These are phyloP conservation scores for Apiospora pterosperma DNA, from an alignment of 2,329 filamentous ascomycete genomes.

Conservation along the genomic window DNA sequence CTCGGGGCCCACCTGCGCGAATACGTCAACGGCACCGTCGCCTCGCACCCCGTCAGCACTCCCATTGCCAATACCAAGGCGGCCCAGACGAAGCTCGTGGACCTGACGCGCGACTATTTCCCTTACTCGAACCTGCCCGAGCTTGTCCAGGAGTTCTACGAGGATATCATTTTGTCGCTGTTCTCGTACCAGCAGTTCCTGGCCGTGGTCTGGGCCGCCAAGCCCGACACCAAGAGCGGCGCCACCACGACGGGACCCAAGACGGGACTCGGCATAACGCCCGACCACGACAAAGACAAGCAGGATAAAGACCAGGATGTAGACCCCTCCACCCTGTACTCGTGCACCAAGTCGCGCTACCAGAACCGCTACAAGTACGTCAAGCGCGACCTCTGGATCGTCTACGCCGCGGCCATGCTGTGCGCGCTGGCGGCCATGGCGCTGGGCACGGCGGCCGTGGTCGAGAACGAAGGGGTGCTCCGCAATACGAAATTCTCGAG, in stretches of 20 bases:
- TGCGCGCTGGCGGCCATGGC: conserved; percentile 25
- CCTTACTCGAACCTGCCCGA: conserved; percentile 23
- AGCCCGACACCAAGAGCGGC: conserved; percentile 22
- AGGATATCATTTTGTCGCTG: conserved; percentile 34
- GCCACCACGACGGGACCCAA: conserved; percentile 12
- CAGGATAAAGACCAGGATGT: not conserved
- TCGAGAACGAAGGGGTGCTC: conserved; percentile 31
- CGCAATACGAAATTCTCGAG: conserved; percentile 36
- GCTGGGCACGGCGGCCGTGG: conserved; percentile 31
- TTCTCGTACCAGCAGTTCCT: conserved; percentile 33
- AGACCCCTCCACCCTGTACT: conserved; percentile 18
- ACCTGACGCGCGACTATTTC: conserved; percentile 30
- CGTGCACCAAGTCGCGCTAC: conserved; percentile 27
- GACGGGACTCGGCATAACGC: not conserved
- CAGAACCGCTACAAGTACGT: conserved; percentile 32
- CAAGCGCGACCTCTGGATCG: conserved; percentile 31
- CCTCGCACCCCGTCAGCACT: conserved; percentile 19
- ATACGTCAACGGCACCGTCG: conserved; percentile 30
- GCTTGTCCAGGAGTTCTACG: conserved; percentile 29
- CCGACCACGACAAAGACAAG: not conserved
- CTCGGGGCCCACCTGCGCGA: conserved; percentile 29
- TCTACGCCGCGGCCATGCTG: conserved; percentile 29
- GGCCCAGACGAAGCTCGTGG: conserved; percentile 39
- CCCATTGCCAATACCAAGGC: conserved; percentile 29
- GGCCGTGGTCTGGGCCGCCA: conserved; percentile 31